phyloP scores from a whole-genome alignment of 345 rosid genomes.

The Salix purpurea region DNA sequence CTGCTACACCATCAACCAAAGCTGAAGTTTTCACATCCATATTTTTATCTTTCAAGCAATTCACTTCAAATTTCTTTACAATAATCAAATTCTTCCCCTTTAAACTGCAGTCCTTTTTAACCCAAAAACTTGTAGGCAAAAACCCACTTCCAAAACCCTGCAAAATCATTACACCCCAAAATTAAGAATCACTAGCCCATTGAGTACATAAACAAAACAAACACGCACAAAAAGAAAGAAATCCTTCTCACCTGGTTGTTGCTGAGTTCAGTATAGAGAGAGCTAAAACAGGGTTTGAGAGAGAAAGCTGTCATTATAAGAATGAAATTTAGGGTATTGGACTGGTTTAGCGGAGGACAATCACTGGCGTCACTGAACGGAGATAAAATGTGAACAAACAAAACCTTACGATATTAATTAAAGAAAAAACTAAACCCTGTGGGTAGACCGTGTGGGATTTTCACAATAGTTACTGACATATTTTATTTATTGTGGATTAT shows the following conservation, averaged over 20 bases:
- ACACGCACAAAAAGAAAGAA: background rate
- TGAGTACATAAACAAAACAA: too few species aligned
- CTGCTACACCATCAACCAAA: slow-evolving; percentile 26
- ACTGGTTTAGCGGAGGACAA: too few species aligned
- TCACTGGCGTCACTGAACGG: too few species aligned
- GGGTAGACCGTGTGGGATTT: too few species aligned
- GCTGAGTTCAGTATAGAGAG: background rate
- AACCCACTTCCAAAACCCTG: slow-evolving; percentile 33
- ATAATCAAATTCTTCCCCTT: slow-evolving; percentile 21
- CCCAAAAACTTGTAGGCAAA: slow-evolving; percentile 16
- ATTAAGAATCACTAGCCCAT: background rate
- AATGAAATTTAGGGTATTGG: background rate
- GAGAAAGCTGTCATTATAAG: background rate
- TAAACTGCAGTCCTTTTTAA: slow-evolving; percentile 25
- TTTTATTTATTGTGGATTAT: too few species aligned
- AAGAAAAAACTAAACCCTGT: too few species aligned
- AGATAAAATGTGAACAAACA: too few species aligned
- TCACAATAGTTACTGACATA: too few species aligned
- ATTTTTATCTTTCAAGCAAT: slow-evolving; percentile 39
- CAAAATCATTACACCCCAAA: slow-evolving; percentile 5
- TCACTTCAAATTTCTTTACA: slow-evolving; percentile 32
- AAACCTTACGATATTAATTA: too few species aligned
- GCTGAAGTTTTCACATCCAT: slow-evolving; percentile 46
- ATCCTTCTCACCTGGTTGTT: background rate
- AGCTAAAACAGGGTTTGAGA: background rate